These are phyloP conservation scores for Xylaria palmicola DNA, from an alignment of 495 filamentous ascomycete species.

Conservation along the genomic window DNA sequence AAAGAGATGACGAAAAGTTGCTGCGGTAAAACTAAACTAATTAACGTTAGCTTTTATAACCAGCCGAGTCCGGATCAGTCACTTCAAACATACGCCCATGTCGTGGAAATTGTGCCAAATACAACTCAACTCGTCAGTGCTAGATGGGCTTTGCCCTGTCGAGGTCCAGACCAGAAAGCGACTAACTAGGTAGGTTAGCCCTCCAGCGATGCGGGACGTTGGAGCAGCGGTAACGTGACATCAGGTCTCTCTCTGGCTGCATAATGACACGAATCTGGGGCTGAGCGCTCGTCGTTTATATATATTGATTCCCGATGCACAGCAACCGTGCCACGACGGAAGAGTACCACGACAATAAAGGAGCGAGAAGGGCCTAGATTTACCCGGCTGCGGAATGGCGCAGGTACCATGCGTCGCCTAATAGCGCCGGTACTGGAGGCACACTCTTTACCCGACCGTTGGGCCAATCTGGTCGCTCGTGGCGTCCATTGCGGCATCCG, in stretches of 20 bases:
- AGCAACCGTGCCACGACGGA: background rate
- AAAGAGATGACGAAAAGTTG: no score
- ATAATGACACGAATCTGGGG: background rate
- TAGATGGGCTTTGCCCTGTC: background rate
- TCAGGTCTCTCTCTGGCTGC: background rate
- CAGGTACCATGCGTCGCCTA: background rate
- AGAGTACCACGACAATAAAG: background rate
- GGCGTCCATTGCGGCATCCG: background rate
- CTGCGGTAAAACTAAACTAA: no score
- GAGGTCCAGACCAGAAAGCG: background rate
- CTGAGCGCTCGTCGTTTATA: conserved; percentile 1
- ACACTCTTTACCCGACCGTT: background rate
- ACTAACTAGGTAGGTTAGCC: background rate
- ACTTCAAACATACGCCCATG: no score
- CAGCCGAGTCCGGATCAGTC: no score
- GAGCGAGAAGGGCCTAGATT: conserved; percentile 8
- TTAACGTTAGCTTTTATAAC: no score
- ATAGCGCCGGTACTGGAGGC: background rate
- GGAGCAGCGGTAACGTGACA: conserved; percentile 14
- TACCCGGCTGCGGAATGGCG: conserved; percentile 7
- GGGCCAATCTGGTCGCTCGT: background rate
- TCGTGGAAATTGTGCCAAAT: no score
- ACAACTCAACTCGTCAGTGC: no score
- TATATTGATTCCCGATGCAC: conserved; percentile 10
- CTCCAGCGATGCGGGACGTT: background rate